Evolutionary conservation across 2,329 filamentous ascomycete genomes (phyloP).

Genomic region (Fusarium multiceps): DNA sequence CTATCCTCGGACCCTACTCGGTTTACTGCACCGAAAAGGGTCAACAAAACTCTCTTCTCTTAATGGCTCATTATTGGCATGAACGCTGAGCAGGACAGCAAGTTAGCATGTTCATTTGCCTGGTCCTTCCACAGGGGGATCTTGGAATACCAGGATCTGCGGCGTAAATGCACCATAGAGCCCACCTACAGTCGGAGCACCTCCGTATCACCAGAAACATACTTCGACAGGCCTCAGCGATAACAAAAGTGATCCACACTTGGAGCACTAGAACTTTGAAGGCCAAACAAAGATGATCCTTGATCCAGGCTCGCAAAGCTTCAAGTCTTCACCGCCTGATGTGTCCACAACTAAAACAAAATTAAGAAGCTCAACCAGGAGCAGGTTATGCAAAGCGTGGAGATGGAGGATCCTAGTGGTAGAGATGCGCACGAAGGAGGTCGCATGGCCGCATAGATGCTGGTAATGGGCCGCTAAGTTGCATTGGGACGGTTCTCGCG

Average conservation of each 20-base stretch:
- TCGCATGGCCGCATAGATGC: conserved; percentile 41
- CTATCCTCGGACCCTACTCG: conserved; percentile 17
- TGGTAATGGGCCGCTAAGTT: conserved; percentile 44
- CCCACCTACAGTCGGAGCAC: conserved; percentile 25
- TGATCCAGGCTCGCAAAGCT: conserved; percentile 34
- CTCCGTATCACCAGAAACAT: conserved; percentile 25
- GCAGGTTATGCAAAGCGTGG: conserved; percentile 39
- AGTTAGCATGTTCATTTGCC: conserved; percentile 8
- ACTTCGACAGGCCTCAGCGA: conserved; percentile 35
- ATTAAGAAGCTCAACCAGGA: conserved; percentile 31
- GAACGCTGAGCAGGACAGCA: conserved; percentile 8
- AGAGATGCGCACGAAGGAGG: conserved; percentile 37
- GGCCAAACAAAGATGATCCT: conserved; percentile 40
- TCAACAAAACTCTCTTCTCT: not conserved
- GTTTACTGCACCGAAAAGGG: not conserved
- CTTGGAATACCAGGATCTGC: conserved; percentile 21
- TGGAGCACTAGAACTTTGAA: conserved; percentile 31
- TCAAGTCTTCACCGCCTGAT: conserved; percentile 44
- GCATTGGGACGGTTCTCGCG: conserved; percentile 42
- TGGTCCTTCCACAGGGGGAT: conserved; percentile 9
- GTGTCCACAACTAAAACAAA: conserved; percentile 37
- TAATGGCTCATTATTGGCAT: conserved; percentile 12
- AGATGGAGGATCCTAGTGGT: conserved; percentile 38
- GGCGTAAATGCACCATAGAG: conserved; percentile 14
- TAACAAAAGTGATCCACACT: conserved; percentile 38